These are phyloP conservation scores for Colletotrichum sp. DNA, from an alignment of 2,329 filamentous ascomycete species.

Conservation along the genomic window DNA sequence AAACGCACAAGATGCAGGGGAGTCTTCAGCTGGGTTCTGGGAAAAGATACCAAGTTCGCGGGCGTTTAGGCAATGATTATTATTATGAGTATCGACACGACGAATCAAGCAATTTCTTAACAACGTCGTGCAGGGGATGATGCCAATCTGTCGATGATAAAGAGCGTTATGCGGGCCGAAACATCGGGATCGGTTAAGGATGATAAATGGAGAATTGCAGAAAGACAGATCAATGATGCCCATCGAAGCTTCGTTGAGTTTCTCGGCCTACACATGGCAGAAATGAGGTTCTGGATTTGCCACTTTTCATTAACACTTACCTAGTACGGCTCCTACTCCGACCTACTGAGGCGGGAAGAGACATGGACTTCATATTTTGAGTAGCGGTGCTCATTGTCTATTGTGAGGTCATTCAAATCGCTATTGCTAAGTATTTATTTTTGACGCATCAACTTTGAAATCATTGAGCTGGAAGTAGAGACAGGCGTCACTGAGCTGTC, in stretches of 20 bases:
- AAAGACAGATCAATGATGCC: neutral
- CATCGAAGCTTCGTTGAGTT: neutral
- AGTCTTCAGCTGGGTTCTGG: neutral
- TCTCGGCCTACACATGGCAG: neutral
- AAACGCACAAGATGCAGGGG: neutral
- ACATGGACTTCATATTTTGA: neutral
- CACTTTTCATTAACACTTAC: neutral
- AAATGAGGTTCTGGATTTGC: neutral
- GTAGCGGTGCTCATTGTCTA: neutral
- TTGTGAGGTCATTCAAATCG: neutral
- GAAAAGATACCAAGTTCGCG: neutral
- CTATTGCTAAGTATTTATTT: fast-evolving
- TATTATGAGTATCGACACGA: neutral
- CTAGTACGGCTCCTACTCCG: neutral
- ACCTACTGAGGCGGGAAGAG: neutral
- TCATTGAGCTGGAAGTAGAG: neutral
- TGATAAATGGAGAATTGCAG: neutral
- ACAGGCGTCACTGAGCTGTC: neutral
- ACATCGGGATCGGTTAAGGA: fast-evolving
- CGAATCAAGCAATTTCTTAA: neutral
- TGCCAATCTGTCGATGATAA: neutral
- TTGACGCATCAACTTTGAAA: neutral
- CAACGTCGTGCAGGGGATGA: neutral
- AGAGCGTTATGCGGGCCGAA: neutral
- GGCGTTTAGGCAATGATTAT: neutral